Conservation (phyloP, 2,329 filamentous ascomycete genomes). For the Cladophialophora immunda region DNA sequence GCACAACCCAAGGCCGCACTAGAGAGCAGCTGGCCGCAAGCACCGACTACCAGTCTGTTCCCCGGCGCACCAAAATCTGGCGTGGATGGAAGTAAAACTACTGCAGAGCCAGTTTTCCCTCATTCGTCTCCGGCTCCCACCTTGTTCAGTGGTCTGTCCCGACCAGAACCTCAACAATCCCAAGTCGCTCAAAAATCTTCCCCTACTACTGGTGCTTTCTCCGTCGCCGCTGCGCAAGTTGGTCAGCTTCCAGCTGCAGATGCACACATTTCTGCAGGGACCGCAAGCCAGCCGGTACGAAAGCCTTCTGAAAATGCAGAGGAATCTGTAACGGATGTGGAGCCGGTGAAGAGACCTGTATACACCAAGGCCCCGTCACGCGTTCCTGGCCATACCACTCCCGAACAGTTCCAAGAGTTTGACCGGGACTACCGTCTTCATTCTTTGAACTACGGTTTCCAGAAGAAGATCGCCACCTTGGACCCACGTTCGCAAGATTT, state of each 20-base stretch:
- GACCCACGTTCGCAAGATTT: constrained; percentile 48
- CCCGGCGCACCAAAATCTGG: constrained; percentile 12
- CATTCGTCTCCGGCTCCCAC: constrained; percentile 5
- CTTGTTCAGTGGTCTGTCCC: constrained; percentile 1
- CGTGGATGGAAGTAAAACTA: not conserved
- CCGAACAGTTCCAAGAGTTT: constrained; percentile 39
- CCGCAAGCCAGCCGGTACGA: constrained; percentile 10
- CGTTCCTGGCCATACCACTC: constrained; percentile 35
- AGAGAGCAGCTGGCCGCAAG: not conserved
- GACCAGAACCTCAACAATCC: constrained; percentile 14
- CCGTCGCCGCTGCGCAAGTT: not conserved
- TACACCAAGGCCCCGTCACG: constrained; percentile 38
- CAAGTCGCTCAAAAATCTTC: constrained; percentile 9
- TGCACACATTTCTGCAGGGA: constrained; percentile 20
- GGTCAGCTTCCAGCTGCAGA: constrained; percentile 10
- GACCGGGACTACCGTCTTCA: constrained; percentile 45
- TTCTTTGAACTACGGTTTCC: constrained; percentile 48
- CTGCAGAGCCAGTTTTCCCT: constrained; percentile 10
- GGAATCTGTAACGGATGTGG: constrained; percentile 2
- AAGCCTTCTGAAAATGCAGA: not conserved
- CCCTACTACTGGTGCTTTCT: not conserved
- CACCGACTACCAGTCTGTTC: constrained; percentile 3
- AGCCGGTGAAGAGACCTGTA: constrained; percentile 32
- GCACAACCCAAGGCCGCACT: constrained; percentile 10
- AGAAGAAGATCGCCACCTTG: constrained; percentile 44